A percentile compares a stretch with the other conserved stretches of the same genome.
phyloP scores from a whole-genome alignment of 169 alveolate species.

The Fabrea salina region DNA sequence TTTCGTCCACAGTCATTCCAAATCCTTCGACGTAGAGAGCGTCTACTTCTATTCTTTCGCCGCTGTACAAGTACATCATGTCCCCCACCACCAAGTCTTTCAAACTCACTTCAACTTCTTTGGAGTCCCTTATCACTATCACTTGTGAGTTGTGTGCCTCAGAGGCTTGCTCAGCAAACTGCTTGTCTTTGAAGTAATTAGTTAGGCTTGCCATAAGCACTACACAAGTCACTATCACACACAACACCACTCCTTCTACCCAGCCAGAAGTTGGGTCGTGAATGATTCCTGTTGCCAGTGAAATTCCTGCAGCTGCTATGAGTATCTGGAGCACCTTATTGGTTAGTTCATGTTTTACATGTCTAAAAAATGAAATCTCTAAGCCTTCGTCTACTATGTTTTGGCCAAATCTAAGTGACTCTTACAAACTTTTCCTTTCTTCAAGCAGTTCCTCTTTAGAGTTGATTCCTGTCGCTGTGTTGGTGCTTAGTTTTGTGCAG shows the following conservation, averaged over 20 bases:
- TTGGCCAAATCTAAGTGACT: too few relatives aligned
- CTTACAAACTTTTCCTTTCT: too few relatives aligned
- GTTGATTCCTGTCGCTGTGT: too few relatives aligned
- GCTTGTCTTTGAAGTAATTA: conserved; percentile 69
- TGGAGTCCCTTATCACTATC: conserved; percentile 60
- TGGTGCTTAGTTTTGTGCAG: too few relatives aligned
- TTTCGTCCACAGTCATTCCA: conserved; percentile 69
- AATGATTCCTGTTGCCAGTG: neutral
- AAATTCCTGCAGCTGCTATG: neutral
- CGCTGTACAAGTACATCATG: conserved; percentile 60
- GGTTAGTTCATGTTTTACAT: too few relatives aligned
- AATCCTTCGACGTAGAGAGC: conserved; percentile 64
- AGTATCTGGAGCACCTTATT: conserved; percentile 1
- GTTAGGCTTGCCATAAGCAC: conserved; percentile 64
- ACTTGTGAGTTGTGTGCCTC: conserved; percentile 42
- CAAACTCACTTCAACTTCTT: conserved; percentile 50
- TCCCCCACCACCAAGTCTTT: conserved; percentile 76
- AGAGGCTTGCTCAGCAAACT: conserved; percentile 66
- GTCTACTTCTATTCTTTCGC: conserved; percentile 78
- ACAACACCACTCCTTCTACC: conserved; percentile 83
- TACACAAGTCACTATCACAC: conserved; percentile 74
- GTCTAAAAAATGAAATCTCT: too few relatives aligned
- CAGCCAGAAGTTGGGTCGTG: conserved; percentile 47
- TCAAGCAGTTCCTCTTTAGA: too few relatives aligned
- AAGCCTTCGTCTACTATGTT: too few relatives aligned